Percentiles rank a stretch among this genome's conserved stretches.
Conservation (phyloP, 2,329 filamentous ascomycete species). For the Aspergillus ochraceus region DNA sequence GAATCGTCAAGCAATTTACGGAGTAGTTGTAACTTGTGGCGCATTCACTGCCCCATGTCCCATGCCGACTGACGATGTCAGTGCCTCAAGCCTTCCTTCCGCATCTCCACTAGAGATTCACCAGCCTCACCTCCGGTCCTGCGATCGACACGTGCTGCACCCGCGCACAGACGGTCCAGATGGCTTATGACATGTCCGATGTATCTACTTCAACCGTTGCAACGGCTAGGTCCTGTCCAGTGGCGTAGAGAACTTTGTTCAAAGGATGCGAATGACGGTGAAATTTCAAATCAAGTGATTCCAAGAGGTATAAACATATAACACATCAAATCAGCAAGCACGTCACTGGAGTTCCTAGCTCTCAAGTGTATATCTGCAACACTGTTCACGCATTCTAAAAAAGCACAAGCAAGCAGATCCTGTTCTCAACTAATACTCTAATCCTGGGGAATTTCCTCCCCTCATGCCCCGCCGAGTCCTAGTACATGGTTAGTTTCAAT, state of each 20-base stretch:
- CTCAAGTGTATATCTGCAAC: background rate
- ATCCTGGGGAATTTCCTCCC: background rate
- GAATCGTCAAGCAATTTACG: too few species aligned
- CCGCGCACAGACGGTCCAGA: background rate
- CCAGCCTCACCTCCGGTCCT: background rate
- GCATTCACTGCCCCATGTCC: too few species aligned
- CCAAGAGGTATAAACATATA: background rate
- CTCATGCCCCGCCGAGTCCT: constrained; percentile 12
- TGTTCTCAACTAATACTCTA: background rate
- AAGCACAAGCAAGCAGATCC: background rate
- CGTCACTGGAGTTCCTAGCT: background rate
- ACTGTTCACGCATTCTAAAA: background rate
- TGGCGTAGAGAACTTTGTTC: too few species aligned
- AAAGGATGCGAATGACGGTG: too few species aligned
- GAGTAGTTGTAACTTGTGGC: too few species aligned
- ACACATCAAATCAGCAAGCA: background rate
- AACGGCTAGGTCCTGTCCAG: background rate
- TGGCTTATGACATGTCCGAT: background rate
- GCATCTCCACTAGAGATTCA: background rate
- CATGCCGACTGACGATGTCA: too few species aligned
- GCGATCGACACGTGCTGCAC: background rate
- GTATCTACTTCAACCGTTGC: background rate
- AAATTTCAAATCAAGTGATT: background rate
- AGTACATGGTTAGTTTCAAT: constrained; percentile 1
- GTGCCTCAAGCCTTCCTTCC: background rate